Conservation (phyloP, 345 rosid genomes). For the Limnanthes douglasii region DNA sequence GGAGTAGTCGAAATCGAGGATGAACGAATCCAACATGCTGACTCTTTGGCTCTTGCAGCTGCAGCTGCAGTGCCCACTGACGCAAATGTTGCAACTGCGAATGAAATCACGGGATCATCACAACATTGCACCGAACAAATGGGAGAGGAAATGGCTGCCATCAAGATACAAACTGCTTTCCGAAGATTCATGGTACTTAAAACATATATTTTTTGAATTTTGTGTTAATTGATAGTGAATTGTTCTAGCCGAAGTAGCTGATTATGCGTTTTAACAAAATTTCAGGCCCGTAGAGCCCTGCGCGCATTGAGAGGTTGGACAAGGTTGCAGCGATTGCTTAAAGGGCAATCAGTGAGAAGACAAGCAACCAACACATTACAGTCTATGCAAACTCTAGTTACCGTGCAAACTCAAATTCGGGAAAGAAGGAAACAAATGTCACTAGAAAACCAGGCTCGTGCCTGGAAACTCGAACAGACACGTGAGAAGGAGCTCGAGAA, state of each 20-base stretch:
- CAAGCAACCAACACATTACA: background rate
- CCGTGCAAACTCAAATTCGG: background rate
- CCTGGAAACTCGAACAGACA: background rate
- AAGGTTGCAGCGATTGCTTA: background rate
- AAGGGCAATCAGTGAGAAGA: background rate
- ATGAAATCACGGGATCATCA: slow-evolving; percentile 9
- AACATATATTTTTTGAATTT: background rate
- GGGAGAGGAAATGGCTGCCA: slow-evolving; percentile 11
- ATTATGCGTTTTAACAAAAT: too few species aligned
- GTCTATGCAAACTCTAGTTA: background rate
- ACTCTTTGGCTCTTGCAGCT: slow-evolving; percentile 16
- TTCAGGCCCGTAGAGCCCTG: background rate
- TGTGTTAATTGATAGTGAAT: background rate
- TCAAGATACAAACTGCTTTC: slow-evolving; percentile 15
- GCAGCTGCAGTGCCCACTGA: slow-evolving; percentile 17
- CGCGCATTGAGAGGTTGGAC: background rate
- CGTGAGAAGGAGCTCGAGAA: background rate
- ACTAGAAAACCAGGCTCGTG: background rate
- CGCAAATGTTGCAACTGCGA: slow-evolving; percentile 14
- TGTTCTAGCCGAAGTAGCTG: too few species aligned
- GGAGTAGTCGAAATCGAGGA: slow-evolving; percentile 4
- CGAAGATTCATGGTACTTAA: slow-evolving; percentile 13
- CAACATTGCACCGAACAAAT: slow-evolving; percentile 4
- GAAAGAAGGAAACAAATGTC: background rate
- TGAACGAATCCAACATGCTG: slow-evolving; percentile 13